phyloP scores from a whole-genome alignment of 1,284 basidiomycete genomes.

The Amylostereum areolatum region DNA sequence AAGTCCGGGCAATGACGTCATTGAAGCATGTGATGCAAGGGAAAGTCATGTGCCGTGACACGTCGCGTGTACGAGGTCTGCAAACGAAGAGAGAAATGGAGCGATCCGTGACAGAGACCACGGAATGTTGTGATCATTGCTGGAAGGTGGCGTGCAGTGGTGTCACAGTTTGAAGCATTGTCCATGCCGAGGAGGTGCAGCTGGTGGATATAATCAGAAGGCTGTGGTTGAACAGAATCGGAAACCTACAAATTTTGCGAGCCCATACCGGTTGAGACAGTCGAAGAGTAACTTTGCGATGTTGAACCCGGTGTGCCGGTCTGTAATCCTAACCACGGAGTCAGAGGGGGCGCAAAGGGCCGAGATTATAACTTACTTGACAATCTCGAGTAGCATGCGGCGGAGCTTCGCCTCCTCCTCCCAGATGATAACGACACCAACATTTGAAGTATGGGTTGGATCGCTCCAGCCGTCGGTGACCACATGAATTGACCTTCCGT shows the following conservation, averaged over 20 bases:
- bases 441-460: conserved; percentile 21
- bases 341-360: too few relatives aligned
- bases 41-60: too few relatives aligned
- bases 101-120: too few relatives aligned
- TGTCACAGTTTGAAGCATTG: conserved; percentile 19
- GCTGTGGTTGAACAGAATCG: too few relatives aligned
- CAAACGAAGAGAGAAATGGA: too few relatives aligned
- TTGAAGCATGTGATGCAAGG: too few relatives aligned
- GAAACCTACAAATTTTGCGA: conserved; percentile 18
- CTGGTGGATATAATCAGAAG: too few relatives aligned
- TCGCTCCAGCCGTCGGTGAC: conserved; percentile 28
- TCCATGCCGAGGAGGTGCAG: conserved; percentile 15
- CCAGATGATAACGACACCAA: conserved; percentile 27
- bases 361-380: conserved; percentile 19
- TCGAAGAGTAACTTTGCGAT: conserved; percentile 18
- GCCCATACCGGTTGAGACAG: conserved; percentile 20
- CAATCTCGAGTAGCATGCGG: conserved; percentile 24
- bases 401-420: conserved; percentile 19
- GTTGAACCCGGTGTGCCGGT: conserved; percentile 23
- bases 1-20: too few relatives aligned
- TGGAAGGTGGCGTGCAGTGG: conserved; percentile 10
- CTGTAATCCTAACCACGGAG: conserved; percentile 20
- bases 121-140: conserved; percentile 14
- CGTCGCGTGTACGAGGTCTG: too few relatives aligned
- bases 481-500: conserved; percentile 18